Evolutionary conservation across 768 basidiomycete genomes (phyloP).

Genomic region (Rossbeevera mucosa): DNA sequence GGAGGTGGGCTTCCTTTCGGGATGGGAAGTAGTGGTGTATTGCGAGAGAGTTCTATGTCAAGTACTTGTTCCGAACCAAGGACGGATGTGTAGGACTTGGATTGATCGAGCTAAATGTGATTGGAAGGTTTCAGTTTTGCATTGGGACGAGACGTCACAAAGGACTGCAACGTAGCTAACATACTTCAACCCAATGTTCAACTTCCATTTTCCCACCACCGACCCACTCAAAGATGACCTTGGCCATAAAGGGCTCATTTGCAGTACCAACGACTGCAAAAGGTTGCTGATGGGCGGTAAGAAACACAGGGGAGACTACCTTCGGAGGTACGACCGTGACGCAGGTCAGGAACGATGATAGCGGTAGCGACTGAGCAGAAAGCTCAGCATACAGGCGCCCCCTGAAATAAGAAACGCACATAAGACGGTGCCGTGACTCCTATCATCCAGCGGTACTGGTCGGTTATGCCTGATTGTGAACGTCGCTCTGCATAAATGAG

Average conservation of each 20-base stretch:
- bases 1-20: slow-evolving; percentile 17
- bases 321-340: slow-evolving; percentile 37
- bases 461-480: slow-evolving; percentile 15
- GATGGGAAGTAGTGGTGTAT: slow-evolving; percentile 35
- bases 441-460: slow-evolving; percentile 48
- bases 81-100: slow-evolving; percentile 32
- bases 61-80: slow-evolving; percentile 48
- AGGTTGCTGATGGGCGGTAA: slow-evolving; percentile 35
- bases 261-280: slow-evolving; percentile 40
- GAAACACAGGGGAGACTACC: slow-evolving; percentile 27
- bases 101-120: slow-evolving; percentile 39
- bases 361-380: slow-evolving; percentile 22
- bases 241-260: slow-evolving; percentile 43
- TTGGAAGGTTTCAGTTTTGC: not conserved
- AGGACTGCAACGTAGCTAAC: slow-evolving; percentile 8
- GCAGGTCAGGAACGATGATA: slow-evolving; percentile 33
- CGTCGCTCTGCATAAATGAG: slow-evolving; percentile 33
- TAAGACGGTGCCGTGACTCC: slow-evolving; percentile 44
- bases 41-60: slow-evolving; percentile 45
- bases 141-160: not conserved
- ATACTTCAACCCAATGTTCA: slow-evolving; percentile 52
- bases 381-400: not conserved
- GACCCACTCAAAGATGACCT: slow-evolving; percentile 38
- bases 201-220: slow-evolving; percentile 42
- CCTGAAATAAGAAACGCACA: slow-evolving; percentile 29